phyloP scores from a whole-genome alignment of 371 early-diverging fungal species.

The Lichtheimia ramosa region DNA sequence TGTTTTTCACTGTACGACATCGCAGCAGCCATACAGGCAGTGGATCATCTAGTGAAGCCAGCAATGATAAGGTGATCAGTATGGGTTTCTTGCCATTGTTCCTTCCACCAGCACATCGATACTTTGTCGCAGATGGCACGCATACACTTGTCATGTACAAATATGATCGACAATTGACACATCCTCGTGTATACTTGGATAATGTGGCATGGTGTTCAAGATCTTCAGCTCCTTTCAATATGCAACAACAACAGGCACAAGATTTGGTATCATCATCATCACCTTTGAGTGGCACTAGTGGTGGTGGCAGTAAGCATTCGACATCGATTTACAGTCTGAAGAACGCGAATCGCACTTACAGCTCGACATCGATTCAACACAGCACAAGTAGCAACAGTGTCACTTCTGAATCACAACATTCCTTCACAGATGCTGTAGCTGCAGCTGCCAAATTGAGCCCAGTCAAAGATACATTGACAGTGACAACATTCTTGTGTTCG shows the following conservation, averaged over 20 bases:
- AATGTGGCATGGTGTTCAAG: slow-evolving; percentile 34
- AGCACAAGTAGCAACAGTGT: slow-evolving; percentile 6
- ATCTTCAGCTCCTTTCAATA: slow-evolving; percentile 41
- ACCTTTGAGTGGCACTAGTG: background rate
- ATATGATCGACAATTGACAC: slow-evolving; percentile 51
- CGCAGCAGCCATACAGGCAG: slow-evolving; percentile 26
- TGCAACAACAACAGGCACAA: slow-evolving; percentile 10
- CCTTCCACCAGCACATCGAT: slow-evolving; percentile 47
- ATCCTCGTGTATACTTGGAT: slow-evolving; percentile 51
- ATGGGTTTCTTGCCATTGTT: slow-evolving; percentile 68
- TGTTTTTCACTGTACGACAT: slow-evolving; percentile 64
- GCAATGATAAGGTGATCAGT: slow-evolving; percentile 42
- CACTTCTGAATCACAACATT: slow-evolving; percentile 2
- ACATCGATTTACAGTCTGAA: slow-evolving; percentile 10
- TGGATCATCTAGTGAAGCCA: slow-evolving; percentile 2
- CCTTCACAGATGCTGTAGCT: background rate
- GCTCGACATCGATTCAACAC: slow-evolving; percentile 16
- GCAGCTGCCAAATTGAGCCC: slow-evolving; percentile 35
- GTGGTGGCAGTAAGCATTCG: slow-evolving; percentile 4
- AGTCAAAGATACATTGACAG: slow-evolving; percentile 51
- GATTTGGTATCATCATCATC: background rate
- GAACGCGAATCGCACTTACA: slow-evolving; percentile 10
- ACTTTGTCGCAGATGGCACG: slow-evolving; percentile 62
- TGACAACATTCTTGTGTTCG: slow-evolving; percentile 63
- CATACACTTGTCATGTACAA: slow-evolving; percentile 68